phyloP scores from a whole-genome alignment of 169 alveolate genomes.

The Babesia divergens region DNA sequence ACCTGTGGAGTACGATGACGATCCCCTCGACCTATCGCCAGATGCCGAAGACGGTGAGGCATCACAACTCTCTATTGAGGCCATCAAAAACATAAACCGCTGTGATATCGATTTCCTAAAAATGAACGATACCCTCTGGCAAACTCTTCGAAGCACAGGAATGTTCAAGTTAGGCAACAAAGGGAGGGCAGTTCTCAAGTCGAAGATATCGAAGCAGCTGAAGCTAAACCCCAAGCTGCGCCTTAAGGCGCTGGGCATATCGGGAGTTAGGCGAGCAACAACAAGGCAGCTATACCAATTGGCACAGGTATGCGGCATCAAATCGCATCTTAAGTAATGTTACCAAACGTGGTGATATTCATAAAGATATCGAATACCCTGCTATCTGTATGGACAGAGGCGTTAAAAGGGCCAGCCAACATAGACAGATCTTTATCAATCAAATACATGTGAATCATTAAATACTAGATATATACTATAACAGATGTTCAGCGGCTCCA shows the following conservation, averaged over 20 bases:
- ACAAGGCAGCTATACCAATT: conserved; percentile 61
- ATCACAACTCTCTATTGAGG: neutral
- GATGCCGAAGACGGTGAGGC: neutral
- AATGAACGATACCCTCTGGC: conserved; percentile 61
- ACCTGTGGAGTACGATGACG: neutral
- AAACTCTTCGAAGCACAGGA: conserved; percentile 51
- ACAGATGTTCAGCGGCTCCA: no score
- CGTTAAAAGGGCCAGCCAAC: no score
- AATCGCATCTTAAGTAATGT: conserved; percentile 45
- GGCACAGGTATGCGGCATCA: conserved; percentile 65
- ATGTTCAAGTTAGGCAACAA: conserved; percentile 66
- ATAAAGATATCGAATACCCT: no score
- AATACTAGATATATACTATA: no score
- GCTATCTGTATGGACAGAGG: no score
- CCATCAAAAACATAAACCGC: conserved; percentile 29
- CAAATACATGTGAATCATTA: no score
- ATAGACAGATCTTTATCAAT: no score
- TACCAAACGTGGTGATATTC: neutral
- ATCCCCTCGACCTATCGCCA: neutral
- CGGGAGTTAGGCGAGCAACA: conserved; percentile 65
- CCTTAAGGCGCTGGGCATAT: conserved; percentile 49
- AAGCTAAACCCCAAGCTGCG: conserved; percentile 57
- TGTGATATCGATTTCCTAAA: conserved; percentile 42
- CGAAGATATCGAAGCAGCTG: conserved; percentile 62
- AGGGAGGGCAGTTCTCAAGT: conserved; percentile 62